A percentile compares a stretch with the other conserved stretches of the same genome.
phyloP scores from a whole-genome alignment of 164 flowering plant species.

The Nymphaea thermarum region DNA sequence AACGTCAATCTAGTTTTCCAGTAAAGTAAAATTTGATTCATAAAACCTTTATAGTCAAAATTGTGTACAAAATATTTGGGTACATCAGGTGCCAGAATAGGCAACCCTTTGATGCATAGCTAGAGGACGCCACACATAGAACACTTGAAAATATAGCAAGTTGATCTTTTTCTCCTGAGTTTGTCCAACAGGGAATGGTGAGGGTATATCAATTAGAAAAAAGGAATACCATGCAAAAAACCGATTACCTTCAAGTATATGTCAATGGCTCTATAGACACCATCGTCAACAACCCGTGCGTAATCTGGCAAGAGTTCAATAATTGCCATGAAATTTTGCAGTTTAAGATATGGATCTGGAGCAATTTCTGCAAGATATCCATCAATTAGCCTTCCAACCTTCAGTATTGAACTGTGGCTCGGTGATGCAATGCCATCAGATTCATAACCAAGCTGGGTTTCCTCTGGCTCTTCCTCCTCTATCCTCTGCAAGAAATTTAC shows the following conservation, averaged over 20 bases:
- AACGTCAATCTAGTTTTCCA: too few relatives aligned
- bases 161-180: too few relatives aligned
- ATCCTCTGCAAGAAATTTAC: constrained; percentile 47
- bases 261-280: constrained; percentile 65
- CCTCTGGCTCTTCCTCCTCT: constrained; percentile 46
- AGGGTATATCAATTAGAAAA: background rate
- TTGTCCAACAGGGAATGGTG: too few relatives aligned
- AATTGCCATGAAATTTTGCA: constrained; percentile 43
- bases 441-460: constrained; percentile 37
- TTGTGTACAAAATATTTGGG: too few relatives aligned
- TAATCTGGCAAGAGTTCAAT: constrained; percentile 62
- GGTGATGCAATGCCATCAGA: constrained; percentile 42
- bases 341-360: constrained; percentile 51
- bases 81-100: too few relatives aligned
- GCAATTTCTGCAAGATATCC: constrained; percentile 73
- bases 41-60: too few relatives aligned
- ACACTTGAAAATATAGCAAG: too few relatives aligned
- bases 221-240: background rate
- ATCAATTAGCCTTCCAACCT: constrained; percentile 57
- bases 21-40: too few relatives aligned
- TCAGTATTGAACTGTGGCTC: constrained; percentile 38
- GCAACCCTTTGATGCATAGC: too few relatives aligned
- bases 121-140: too few relatives aligned
- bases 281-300: constrained; percentile 71
- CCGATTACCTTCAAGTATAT: constrained; percentile 54